A percentile compares a stretch with the other conserved stretches of the same genome.
Conservation (phyloP, 176 grass and related monocot genomes). For the Saccharum officinarum region DNA sequence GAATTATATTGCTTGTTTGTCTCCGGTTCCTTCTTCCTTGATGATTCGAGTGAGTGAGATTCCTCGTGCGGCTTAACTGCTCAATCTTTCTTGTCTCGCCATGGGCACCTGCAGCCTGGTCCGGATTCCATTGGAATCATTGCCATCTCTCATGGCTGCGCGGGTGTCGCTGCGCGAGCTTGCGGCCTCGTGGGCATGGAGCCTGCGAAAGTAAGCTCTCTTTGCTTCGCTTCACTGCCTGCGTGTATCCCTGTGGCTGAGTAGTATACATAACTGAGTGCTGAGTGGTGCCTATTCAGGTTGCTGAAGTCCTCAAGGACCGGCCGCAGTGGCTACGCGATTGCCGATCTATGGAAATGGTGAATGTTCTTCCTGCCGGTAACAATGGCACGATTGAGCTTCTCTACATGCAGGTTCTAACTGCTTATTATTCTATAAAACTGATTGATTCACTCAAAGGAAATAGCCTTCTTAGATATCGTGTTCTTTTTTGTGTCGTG, state of each 20-base stretch:
- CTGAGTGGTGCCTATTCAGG: constrained; percentile 40
- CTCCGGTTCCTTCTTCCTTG: neutral
- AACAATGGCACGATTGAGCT: constrained; percentile 83
- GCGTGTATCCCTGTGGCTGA: neutral
- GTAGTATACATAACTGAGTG: neutral
- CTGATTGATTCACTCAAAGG: neutral
- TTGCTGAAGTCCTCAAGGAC: constrained; percentile 94
- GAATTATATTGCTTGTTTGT: neutral
- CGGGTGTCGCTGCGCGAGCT: constrained; percentile 85
- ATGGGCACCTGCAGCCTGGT: constrained; percentile 75
- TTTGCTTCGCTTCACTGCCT: neutral
- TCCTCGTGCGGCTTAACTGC: neutral
- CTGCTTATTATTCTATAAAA: neutral
- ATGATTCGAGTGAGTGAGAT: neutral
- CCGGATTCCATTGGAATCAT: constrained; percentile 99
- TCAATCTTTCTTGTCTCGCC: constrained; percentile 11
- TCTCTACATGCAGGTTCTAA: constrained; percentile 88
- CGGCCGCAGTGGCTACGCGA: constrained; percentile 70
- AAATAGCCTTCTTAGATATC: neutral
- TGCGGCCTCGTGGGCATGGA: constrained; percentile 95
- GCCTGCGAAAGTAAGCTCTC: constrained; percentile 66
- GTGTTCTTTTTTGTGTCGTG: neutral
- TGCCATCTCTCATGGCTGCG: constrained; percentile 92
- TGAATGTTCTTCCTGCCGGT: constrained; percentile 68
- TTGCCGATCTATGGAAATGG: constrained; percentile 84